Evolutionary conservation across 495 filamentous ascomycete species (phyloP), one percentile per base, ranked within the genome.

Genomic region (Umbilicaria muhlenbergii): DNA sequence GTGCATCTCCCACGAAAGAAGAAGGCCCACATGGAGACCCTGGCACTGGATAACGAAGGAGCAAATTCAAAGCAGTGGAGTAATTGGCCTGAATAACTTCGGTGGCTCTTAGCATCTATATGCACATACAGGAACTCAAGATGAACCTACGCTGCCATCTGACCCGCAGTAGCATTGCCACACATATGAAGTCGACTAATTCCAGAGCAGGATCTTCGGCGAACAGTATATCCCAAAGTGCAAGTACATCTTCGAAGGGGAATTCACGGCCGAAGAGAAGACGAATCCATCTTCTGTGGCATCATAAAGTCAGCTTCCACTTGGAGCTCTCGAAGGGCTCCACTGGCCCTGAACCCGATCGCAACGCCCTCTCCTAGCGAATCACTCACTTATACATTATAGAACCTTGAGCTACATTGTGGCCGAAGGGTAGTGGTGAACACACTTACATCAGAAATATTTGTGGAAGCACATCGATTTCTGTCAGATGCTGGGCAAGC

Each of bases 201-300:
- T 86, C 76, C 38, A 91, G 64, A n/a, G 70, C 68, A 34, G 92
- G 70, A 47, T 94, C 88, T 54, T 91, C 77, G 0, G 91, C 86
- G 56, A 99, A 93, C 3, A 99, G 64, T 3, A 76, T 64, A 65
- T 99, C 91, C 91, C 91, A 98, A 43, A 96, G 71, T 34, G 71
- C 58, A 5, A 99, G 69, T 38, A 86, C 66, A 51, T 92, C 77
- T 32, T 91, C 76, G 43, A 94, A 92, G 0, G 81, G 74, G 46
- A 96, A 95, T 63, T 96, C 91, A 41, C 91, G 74, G 35, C 89
- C 85, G 55, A 95, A 99, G 0, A 99, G 61, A 1, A 99, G 76
- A 17, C 91, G 75, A 43, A 96, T 82, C 91, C 91, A 99, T 38
- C 91, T 86, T 50, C 86, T 92, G 45, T 8, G 32, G 18, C 7